Evolutionary conservation across 2,329 filamentous ascomycete species (phyloP), one percentile per base, ranked within the genome.

Genomic region (Colletotrichum zoysiae): DNA sequence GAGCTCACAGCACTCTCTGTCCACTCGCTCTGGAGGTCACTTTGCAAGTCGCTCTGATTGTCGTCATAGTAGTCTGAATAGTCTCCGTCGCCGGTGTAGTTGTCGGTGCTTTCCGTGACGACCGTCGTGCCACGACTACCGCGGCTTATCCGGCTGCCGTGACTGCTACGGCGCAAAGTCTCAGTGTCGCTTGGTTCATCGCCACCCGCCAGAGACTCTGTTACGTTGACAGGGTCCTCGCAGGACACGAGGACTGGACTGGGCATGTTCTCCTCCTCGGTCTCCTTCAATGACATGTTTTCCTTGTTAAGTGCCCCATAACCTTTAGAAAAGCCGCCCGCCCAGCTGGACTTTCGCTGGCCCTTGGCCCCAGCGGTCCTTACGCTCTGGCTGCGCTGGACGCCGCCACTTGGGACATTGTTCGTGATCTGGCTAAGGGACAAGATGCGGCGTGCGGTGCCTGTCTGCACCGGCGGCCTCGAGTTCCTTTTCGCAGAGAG

Each of bases 391-490:
- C 92, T 95, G 72, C 93, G 88, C 83, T 92, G 92, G 75, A 97
- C 86, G 58, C 89, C 90, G 26, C 89, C 87, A 9, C 82, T 83
- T 7, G 90, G 85, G 44, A 89, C 85, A 78, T 96, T 95, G 79
- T 92, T 91, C 65, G 90, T 93, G 76, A 98, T 97, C 82, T 98
- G 94, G 79, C 92, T 97, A 46, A 98, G 89, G 62, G 94, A 97
- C 71, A 97, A 88, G 77, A 98, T 98, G 60, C 96, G 91, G 51
- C 95, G 89, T 79, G 90, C 87, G 78, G 91, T 86, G 77, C 89
- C 84, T 23, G 85, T 83, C 59, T 87, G 82, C 23, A 82, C 85
- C 2, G 89, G 80, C 67, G 77, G 81, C 65, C 78, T 82, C 62
- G 81, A 83, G 77, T 78, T 88, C 74, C 86, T 81, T 80, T 86